Conservation (phyloP, 495 filamentous ascomycete species). For the Echria macrotheca region DNA sequence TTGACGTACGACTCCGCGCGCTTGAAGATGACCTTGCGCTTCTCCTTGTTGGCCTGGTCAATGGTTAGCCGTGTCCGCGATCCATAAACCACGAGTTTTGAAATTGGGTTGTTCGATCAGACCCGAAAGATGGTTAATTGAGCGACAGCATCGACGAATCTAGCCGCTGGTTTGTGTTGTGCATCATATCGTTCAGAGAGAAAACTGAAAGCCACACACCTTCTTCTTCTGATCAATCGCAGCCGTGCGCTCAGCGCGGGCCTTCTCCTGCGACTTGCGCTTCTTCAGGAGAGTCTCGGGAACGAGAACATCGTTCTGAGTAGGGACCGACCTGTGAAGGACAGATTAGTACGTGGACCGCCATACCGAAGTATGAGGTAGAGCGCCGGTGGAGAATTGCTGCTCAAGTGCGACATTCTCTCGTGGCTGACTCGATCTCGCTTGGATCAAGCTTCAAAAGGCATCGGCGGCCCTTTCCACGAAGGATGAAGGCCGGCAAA, state of each 20-base stretch:
- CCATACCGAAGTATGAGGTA: conserved; percentile 54
- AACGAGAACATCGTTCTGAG: conserved; percentile 87
- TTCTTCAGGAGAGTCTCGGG: conserved; percentile 99
- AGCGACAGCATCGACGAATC: conserved; percentile 94
- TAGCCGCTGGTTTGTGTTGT: conserved; percentile 86
- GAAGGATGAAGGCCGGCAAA: too few species aligned
- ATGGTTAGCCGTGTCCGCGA: too few species aligned
- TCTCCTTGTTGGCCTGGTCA: conserved; percentile 84
- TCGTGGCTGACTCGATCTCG: conserved; percentile 74
- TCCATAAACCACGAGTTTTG: too few species aligned
- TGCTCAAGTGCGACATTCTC: conserved; percentile 86
- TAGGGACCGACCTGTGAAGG: conserved; percentile 68
- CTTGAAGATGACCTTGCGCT: conserved; percentile 98
- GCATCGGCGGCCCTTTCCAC: too few species aligned
- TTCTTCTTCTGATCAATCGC: conserved; percentile 82
- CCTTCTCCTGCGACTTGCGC: conserved; percentile 99
- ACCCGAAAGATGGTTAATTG: conserved; percentile 99
- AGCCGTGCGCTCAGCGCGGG: conserved; percentile 75
- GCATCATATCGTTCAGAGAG: conserved; percentile 39
- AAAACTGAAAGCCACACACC: conserved; percentile 53
- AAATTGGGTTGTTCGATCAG: conserved; percentile 62
- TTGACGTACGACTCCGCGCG: conserved; percentile 98
- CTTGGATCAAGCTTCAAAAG: conserved; percentile 14
- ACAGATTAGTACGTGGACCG: conserved; percentile 64
- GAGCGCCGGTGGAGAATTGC: conserved; percentile 88